A percentile compares a stretch with the other conserved stretches of the same genome.
phyloP scores from a whole-genome alignment of 2,329 filamentous ascomycete genomes.

The Phyllachora maydis region DNA sequence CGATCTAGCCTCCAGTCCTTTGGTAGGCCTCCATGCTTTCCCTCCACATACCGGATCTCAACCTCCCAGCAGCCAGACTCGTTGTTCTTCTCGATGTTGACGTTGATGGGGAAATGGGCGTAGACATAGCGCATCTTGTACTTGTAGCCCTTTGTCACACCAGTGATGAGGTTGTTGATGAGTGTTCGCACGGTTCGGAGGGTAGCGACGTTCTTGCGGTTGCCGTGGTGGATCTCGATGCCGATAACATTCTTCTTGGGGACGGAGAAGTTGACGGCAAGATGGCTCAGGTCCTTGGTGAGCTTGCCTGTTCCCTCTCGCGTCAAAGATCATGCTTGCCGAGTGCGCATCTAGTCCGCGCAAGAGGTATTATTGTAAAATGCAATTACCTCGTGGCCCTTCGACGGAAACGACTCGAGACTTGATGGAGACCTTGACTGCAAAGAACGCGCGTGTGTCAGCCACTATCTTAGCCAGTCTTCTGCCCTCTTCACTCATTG shows the following conservation, averaged over 20 bases:
- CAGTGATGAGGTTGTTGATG: constrained; percentile 97
- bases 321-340: constrained; percentile 9
- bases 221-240: constrained; percentile 97
- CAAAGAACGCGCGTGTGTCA: constrained; percentile 14
- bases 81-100: constrained; percentile 92
- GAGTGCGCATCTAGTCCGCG: constrained; percentile 1
- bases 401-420: constrained; percentile 91
- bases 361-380: too few relatives aligned
- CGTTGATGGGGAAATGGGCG: constrained; percentile 99
- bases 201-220: constrained; percentile 92
- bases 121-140: constrained; percentile 99
- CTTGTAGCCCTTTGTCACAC: constrained; percentile 98
- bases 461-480: too few relatives aligned
- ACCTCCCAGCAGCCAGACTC: constrained; percentile 79
- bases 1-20: constrained; percentile 2
- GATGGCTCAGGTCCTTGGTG: constrained; percentile 86
- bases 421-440: constrained; percentile 97
- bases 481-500: too few relatives aligned
- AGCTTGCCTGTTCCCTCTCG: constrained; percentile 64
- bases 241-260: constrained; percentile 73
- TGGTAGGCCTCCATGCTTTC: constrained; percentile 1
- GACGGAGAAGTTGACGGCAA: constrained; percentile 87
- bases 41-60: constrained; percentile 69
- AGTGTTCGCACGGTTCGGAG: constrained; percentile 94
- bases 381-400: constrained; percentile 74